These are phyloP conservation scores for Actinidia chinensis DNA, from an alignment of 179 eudicot species.

Conservation along the genomic window DNA sequence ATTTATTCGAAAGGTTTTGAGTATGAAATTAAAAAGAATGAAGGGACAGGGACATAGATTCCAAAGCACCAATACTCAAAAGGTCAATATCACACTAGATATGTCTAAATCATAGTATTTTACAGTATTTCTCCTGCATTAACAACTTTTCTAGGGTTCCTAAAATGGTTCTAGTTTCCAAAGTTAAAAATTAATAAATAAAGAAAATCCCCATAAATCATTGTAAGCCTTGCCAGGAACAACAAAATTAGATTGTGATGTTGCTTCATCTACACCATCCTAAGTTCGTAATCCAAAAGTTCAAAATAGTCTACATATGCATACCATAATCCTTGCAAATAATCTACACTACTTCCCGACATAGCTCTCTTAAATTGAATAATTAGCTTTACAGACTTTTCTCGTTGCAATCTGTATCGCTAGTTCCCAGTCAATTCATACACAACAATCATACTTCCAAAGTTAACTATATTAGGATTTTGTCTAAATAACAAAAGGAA, in stretches of 20 bases:
- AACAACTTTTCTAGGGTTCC: neutral
- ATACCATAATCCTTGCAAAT: neutral
- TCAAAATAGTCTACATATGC: neutral
- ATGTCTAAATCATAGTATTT: neutral
- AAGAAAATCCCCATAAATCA: neutral
- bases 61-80: neutral
- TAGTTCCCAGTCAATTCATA: neutral
- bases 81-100: neutral
- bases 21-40: neutral
- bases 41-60: neutral
- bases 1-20: neutral
- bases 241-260: neutral
- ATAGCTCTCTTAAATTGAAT: neutral
- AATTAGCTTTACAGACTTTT: neutral
- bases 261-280: neutral
- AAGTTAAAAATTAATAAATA: neutral
- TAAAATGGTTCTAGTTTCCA: neutral
- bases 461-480: neutral
- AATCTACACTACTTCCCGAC: neutral
- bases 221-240: neutral
- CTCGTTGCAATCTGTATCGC: neutral
- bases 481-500: neutral
- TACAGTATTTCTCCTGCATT: neutral
- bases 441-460: neutral
- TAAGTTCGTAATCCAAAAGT: neutral